Conservation (phyloP, 2,329 filamentous ascomycete genomes). For the Myriosclerotinia duriaeana region DNA sequence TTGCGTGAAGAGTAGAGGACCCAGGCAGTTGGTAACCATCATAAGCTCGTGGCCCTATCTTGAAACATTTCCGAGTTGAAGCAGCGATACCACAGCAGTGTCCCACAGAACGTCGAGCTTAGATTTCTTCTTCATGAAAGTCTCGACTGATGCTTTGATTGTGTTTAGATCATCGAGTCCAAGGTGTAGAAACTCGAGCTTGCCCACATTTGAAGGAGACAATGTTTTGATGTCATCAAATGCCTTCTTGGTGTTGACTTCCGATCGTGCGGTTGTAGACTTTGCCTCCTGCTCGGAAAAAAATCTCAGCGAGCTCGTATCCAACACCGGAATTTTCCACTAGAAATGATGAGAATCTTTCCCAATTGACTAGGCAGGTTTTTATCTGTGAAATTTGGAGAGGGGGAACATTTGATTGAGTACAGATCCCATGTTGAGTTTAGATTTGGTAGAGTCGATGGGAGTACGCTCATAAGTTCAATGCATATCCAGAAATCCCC, state of each 20-base stretch:
- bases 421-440: not conserved
- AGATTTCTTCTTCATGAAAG: constrained; percentile 40
- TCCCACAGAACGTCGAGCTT: constrained; percentile 44
- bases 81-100: constrained; percentile 42
- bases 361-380: constrained; percentile 43
- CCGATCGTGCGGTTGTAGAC: constrained; percentile 50
- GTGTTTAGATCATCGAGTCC: constrained; percentile 42
- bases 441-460: too few species aligned
- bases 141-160: constrained; percentile 40
- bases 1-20: constrained; percentile 29
- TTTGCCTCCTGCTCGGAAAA: constrained; percentile 51
- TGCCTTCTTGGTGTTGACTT: constrained; percentile 40
- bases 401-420: constrained; percentile 16
- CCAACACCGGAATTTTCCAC: constrained; percentile 42
- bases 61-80: constrained; percentile 24
- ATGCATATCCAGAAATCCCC: too few species aligned
- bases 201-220: constrained; percentile 24
- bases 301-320: constrained; percentile 48
- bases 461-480: too few species aligned
- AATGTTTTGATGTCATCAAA: constrained; percentile 34
- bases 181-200: constrained; percentile 41
- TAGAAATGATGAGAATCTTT: constrained; percentile 46
- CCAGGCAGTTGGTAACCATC: constrained; percentile 29
- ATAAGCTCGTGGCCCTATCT: constrained; percentile 27
- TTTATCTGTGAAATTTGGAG: constrained; percentile 42